Base-by-base conservation (phyloP, 2,329 filamentous ascomycete species). In the Ceratocystis variospora region DNA sequence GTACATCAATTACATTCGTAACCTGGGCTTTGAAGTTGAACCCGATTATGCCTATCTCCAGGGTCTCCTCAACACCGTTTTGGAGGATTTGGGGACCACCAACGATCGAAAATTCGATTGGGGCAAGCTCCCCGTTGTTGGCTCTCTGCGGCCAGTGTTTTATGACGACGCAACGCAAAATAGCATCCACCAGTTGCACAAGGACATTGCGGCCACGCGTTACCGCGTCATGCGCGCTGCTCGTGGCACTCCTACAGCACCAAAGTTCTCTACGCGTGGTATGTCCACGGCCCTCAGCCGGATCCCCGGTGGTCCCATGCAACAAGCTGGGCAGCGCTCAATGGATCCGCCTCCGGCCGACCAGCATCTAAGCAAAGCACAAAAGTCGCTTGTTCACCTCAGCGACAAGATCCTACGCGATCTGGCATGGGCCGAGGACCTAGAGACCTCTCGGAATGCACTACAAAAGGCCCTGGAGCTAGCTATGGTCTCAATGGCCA, bases 1-100 rank as follows among this genome's bases (percentile, higher is more conserved):
- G 8, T 68, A 55, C 59, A 61, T 68, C 5, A 55, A 65, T 4
- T 68, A 68, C 57, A 55, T 63, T 28, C 66, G 66, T 15, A 59
- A 31, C 8, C 45, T 68, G 17, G 62, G 41, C 6, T 68, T 65
- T 59, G 66, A 65, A 6, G 44, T 45, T 5, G 63, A 65, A 10
- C 66, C 66, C 5, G 66, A 68, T 59, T 68, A 68, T 12, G 63
- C 50, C 15, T 48, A 68, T 48, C 66, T 68, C 2, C 66, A 65
- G 28, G 19, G 45, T 25, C 66, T 68, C 25, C 63, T 68, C 19
- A 50, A 46, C n/a, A 28, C 22, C 7, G 57, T 65, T 28, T 57
- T 68, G 7, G 15, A 48, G 17, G 63, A 62, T 17, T n/a, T 63
- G 12, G 63, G 63, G n/a, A 59, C 46, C 7, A 63, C 63, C 19